Percentiles rank a stretch among this genome's conserved stretches.
Conservation (phyloP, 305 asterid genomes). For the Fraxinus floribunda region DNA sequence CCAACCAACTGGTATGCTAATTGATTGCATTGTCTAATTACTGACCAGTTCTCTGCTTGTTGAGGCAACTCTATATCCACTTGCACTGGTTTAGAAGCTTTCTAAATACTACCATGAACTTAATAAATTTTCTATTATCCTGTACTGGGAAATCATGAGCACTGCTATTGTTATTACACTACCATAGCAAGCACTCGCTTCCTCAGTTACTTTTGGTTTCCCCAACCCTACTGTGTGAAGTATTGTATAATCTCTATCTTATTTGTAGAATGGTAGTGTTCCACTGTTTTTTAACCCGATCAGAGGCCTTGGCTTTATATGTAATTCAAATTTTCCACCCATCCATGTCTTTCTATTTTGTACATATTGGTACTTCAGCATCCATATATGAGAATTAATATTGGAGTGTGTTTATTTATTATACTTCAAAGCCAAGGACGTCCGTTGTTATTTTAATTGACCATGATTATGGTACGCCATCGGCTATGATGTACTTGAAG, state of each 20-base stretch:
- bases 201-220: not conserved
- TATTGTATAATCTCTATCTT: not conserved
- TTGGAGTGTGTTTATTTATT: not conserved
- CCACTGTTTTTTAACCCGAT: not conserved
- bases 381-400: not conserved
- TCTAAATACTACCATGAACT: not conserved
- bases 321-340: not conserved
- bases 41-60: not conserved
- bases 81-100: not conserved
- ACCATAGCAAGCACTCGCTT: not conserved
- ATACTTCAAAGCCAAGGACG: not conserved
- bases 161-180: not conserved
- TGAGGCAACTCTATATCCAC: not conserved
- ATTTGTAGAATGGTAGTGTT: not conserved
- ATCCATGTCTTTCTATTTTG: not conserved
- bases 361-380: not conserved
- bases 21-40: conserved; percentile 17
- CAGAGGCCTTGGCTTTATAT: not conserved
- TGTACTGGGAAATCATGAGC: not conserved
- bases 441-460: not conserved
- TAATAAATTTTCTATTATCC: not conserved
- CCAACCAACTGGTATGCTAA: conserved; percentile 79
- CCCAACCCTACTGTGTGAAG: not conserved
- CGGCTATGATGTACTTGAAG: not conserved
- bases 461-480: not conserved